Percentiles rank a stretch among this genome's conserved stretches.
phyloP scores from a whole-genome alignment of 1,284 basidiomycete genomes.

The Caloboletus firmus region DNA sequence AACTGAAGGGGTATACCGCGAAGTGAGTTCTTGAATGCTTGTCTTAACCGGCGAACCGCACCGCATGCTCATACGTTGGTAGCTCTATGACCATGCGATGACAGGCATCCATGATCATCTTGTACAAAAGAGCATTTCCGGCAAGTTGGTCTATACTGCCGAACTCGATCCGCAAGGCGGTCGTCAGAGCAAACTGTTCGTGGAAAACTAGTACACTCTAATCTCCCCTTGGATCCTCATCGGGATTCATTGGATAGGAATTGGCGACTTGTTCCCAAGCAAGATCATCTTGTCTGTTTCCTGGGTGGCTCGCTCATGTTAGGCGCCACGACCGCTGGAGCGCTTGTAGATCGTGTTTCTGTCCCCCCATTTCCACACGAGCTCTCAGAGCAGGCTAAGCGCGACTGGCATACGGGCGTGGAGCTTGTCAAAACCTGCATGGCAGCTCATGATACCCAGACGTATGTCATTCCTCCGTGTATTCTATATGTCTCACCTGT shows the following conservation, averaged over 20 bases:
- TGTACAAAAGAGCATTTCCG: constrained; percentile 59
- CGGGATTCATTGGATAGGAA: constrained; percentile 39
- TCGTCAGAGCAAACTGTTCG: constrained; percentile 50
- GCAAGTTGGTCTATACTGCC: constrained; percentile 74
- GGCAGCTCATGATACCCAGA: constrained; percentile 82
- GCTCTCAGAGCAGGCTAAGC: constrained; percentile 54
- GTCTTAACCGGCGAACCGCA: neutral
- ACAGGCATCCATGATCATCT: constrained; percentile 77
- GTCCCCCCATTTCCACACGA: constrained; percentile 60
- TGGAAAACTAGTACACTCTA: constrained; percentile 3
- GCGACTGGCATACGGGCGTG: constrained; percentile 82
- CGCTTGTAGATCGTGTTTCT: constrained; percentile 48
- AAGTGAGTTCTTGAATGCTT: constrained; percentile 44
- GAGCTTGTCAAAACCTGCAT: constrained; percentile 88
- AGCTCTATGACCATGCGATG: constrained; percentile 91
- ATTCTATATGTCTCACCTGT: neutral
- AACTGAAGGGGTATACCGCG: constrained; percentile 77
- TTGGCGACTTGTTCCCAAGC: constrained; percentile 80
- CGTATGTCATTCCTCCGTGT: constrained; percentile 50
- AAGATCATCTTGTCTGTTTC: constrained; percentile 97
- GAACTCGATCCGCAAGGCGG: constrained; percentile 69
- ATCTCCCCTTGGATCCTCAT: constrained; percentile 8
- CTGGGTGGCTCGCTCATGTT: constrained; percentile 89
- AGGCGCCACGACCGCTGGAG: constrained; percentile 75
- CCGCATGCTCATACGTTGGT: constrained; percentile 4